phyloP scores from a whole-genome alignment of 176 grass and related monocot species.

The Ananas comosus region DNA sequence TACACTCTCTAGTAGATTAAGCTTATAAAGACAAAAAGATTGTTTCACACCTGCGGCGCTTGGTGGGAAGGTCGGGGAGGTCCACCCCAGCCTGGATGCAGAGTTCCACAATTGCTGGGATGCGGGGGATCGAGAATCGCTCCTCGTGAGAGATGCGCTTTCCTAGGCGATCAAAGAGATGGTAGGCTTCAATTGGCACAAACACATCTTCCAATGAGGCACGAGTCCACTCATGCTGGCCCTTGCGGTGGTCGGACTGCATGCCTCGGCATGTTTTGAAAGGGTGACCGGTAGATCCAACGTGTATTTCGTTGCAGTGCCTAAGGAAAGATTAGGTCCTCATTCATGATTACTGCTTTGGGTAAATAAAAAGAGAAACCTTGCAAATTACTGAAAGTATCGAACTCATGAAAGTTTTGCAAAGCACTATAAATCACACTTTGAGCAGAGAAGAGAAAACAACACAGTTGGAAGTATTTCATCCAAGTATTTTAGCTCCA shows the following conservation, averaged over 20 bases:
- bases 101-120: constrained; percentile 74
- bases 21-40: no score
- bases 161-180: constrained; percentile 71
- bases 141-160: constrained; percentile 64
- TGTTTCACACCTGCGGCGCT: constrained; percentile 24
- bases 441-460: no score
- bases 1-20: no score
- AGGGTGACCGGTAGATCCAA: constrained; percentile 62
- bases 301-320: constrained; percentile 84
- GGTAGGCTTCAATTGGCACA: constrained; percentile 66
- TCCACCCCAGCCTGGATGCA: constrained; percentile 93
- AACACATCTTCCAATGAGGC: constrained; percentile 70
- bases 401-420: no score
- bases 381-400: no score
- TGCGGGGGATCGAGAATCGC: constrained; percentile 57
- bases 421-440: no score
- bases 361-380: no score
- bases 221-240: constrained; percentile 72
- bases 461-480: no score
- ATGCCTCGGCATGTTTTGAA: constrained; percentile 79
- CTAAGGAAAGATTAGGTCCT: constrained; percentile 19
- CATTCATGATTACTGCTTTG: no score
- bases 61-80: constrained; percentile 61
- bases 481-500: no score
- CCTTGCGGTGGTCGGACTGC: constrained; percentile 44